Conservation (phyloP, 2,329 filamentous ascomycete genomes). For the Grosmannia penicillata region DNA sequence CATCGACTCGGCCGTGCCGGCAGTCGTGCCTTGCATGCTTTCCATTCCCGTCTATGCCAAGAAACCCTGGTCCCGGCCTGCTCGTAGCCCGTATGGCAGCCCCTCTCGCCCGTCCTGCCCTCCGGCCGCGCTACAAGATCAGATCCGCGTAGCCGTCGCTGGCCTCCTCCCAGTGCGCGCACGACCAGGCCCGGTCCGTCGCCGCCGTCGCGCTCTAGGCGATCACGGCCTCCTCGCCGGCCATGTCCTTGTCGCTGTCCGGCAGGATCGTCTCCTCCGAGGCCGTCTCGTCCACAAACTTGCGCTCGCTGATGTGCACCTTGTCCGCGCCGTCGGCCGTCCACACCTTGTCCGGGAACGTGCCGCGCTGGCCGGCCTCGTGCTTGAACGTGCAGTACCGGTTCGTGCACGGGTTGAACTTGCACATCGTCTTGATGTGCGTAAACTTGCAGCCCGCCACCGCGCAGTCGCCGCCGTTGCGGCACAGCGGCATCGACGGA, state of each 20-base stretch:
- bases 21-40: too few species aligned
- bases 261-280: constrained; percentile 62
- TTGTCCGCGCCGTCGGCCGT: constrained; percentile 35
- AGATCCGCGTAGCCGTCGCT: background rate
- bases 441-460: constrained; percentile 76
- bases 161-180: background rate
- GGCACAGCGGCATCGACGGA: constrained; percentile 71
- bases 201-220: constrained; percentile 1
- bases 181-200: background rate
- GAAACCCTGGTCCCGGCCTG: too few species aligned
- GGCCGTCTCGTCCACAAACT: constrained; percentile 61
- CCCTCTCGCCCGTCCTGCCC: background rate
- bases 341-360: constrained; percentile 85
- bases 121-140: background rate
- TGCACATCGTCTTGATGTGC: constrained; percentile 73
- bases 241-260: constrained; percentile 22
- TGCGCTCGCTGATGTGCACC: constrained; percentile 71
- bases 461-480: constrained; percentile 81
- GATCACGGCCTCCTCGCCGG: constrained; percentile 22
- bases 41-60: too few species aligned
- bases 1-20: too few species aligned
- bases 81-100: too few species aligned
- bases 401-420: constrained; percentile 83
- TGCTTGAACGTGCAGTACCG: constrained; percentile 81
- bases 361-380: constrained; percentile 74